Evolutionary conservation across 345 rosid genomes (phyloP).

Genomic region (Murraya paniculata): DNA sequence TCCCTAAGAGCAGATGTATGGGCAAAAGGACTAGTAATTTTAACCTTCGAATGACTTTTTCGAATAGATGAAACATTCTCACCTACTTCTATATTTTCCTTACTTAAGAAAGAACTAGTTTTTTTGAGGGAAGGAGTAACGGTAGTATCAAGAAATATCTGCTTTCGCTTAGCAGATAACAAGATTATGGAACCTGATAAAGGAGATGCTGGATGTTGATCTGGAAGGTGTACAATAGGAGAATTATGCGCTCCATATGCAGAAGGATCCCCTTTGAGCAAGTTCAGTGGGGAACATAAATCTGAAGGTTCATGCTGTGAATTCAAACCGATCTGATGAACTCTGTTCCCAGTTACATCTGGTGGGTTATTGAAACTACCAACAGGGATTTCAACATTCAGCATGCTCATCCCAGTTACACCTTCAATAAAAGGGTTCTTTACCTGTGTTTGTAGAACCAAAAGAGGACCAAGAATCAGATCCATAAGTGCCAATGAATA

Average conservation of each 20-base stretch:
- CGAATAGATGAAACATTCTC: slow-evolving; percentile 35
- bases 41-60: slow-evolving; percentile 45
- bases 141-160: slow-evolving; percentile 29
- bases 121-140: slow-evolving; percentile 64
- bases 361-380: slow-evolving; percentile 12
- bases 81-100: slow-evolving; percentile 37
- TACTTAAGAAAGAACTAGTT: slow-evolving; percentile 37
- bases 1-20: slow-evolving; percentile 40
- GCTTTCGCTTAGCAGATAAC: slow-evolving; percentile 28
- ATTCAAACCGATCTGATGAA: slow-evolving; percentile 18
- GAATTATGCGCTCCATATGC: slow-evolving; percentile 7
- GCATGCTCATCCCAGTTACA: slow-evolving; percentile 11
- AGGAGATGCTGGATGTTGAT: slow-evolving; percentile 28
- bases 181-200: slow-evolving; percentile 36
- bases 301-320: slow-evolving; percentile 33
- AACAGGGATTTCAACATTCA: slow-evolving; percentile 21
- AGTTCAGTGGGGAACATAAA: slow-evolving; percentile 23
- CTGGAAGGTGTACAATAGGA: slow-evolving; percentile 19
- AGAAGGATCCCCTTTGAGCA: slow-evolving; percentile 14
- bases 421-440: slow-evolving; percentile 9
- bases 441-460: slow-evolving; percentile 30
- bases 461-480: neutral
- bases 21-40: slow-evolving; percentile 41
- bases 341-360: slow-evolving; percentile 17
- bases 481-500: slow-evolving; percentile 5